These are phyloP conservation scores for Didymella exigua DNA, from an alignment of 2,329 filamentous ascomycete species.

Conservation along the genomic window DNA sequence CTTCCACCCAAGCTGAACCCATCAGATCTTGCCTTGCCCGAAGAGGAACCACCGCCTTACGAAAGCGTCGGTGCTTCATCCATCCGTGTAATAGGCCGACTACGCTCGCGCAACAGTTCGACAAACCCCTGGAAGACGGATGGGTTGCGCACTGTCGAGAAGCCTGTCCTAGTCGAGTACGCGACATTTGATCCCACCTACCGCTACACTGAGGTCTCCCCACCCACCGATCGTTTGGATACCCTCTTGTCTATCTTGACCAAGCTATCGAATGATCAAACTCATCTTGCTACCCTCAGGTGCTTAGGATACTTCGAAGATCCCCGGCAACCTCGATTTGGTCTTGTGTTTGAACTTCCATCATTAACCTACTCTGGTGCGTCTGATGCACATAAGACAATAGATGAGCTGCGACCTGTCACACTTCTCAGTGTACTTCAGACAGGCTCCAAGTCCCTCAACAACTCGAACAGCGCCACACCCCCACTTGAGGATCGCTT, in stretches of 20 bases:
- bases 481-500: slow-evolving; percentile 75
- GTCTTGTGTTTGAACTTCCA: slow-evolving; percentile 76
- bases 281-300: slow-evolving; percentile 57
- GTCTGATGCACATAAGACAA: slow-evolving; percentile 60
- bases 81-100: slow-evolving; percentile 53
- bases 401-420: slow-evolving; percentile 48
- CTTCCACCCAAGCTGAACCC: slow-evolving; percentile 53
- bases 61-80: slow-evolving; percentile 54
- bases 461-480: slow-evolving; percentile 50
- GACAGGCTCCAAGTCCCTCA: slow-evolving; percentile 52
- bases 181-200: slow-evolving; percentile 58
- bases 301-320: slow-evolving; percentile 76
- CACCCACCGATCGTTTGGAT: slow-evolving; percentile 54
- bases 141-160: slow-evolving; percentile 42
- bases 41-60: slow-evolving; percentile 57
- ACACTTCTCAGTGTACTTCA: slow-evolving; percentile 57
- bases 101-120: slow-evolving; percentile 45
- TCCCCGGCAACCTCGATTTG: slow-evolving; percentile 69
- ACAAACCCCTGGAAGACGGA: slow-evolving; percentile 49
- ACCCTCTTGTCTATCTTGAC: slow-evolving; percentile 44
- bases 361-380: slow-evolving; percentile 52
- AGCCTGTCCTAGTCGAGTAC: slow-evolving; percentile 73
- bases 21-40: slow-evolving; percentile 51
- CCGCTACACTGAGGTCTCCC: slow-evolving; percentile 54
- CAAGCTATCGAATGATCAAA: slow-evolving; percentile 39